phyloP scores from a whole-genome alignment of 2,329 filamentous ascomycete species.

The Zasmidium angulare region DNA sequence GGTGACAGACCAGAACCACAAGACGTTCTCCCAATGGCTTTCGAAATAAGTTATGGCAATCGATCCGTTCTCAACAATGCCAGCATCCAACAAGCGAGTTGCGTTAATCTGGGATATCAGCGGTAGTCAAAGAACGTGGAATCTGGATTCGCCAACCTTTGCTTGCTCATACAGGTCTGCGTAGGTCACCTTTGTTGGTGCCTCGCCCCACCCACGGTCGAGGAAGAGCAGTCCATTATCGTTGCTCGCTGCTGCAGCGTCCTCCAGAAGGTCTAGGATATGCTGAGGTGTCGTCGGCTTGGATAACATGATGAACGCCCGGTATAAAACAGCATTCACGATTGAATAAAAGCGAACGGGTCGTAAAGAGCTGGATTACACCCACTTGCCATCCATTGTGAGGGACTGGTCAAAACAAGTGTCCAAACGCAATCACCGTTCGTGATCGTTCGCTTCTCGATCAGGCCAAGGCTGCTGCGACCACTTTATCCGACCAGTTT shows the following conservation, averaged over 20 bases:
- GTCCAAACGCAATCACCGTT: neutral
- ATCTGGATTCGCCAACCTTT: conserved; percentile 7
- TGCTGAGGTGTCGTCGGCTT: conserved; percentile 4
- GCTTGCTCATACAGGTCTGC: conserved; percentile 16
- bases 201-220: conserved; percentile 11
- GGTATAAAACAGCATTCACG: too few species aligned
- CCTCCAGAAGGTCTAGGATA: conserved; percentile 17
- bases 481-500: neutral
- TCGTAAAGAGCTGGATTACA: too few species aligned
- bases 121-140: neutral
- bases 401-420: neutral
- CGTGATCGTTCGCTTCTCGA: neutral
- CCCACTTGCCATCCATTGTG: too few species aligned
- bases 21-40: conserved; percentile 38
- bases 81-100: conserved; percentile 12
- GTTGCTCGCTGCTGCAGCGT: conserved; percentile 9
- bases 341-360: too few species aligned
- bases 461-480: neutral
- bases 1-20: conserved; percentile 45
- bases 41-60: conserved; percentile 36
- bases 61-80: conserved; percentile 16
- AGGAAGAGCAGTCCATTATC: conserved; percentile 12
- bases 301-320: neutral
- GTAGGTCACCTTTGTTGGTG: conserved; percentile 12
- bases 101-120: conserved; percentile 11